Evolutionary conservation across 805 yeast genomes (phyloP).

Genomic region (Cephaloascus fragrans): DNA sequence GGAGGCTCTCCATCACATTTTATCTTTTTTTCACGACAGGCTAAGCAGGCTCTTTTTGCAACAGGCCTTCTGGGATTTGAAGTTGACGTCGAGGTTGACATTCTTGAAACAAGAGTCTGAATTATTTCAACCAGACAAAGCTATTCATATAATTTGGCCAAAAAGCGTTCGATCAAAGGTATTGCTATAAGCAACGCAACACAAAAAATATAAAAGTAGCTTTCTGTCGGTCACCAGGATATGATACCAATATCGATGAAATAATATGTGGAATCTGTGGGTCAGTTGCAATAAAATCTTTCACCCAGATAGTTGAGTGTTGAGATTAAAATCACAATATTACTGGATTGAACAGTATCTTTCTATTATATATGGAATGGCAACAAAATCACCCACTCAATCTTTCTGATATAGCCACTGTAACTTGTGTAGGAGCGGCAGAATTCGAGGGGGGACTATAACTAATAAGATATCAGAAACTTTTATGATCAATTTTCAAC

Average conservation of each 20-base stretch:
- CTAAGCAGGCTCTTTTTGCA: slow-evolving; percentile 51
- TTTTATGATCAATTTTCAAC: neutral
- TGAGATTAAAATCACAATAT: neutral
- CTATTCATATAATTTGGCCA: neutral
- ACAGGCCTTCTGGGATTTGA: slow-evolving; percentile 28
- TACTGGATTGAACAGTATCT: neutral
- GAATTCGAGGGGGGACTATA: too few relatives aligned
- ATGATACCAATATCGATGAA: too few relatives aligned
- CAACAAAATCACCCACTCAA: neutral
- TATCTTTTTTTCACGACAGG: slow-evolving; percentile 56
- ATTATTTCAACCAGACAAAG: neutral
- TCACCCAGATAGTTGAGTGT: too few relatives aligned
- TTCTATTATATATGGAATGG: neutral
- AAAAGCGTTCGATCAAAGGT: neutral
- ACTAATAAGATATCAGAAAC: neutral
- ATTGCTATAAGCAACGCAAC: too few relatives aligned
- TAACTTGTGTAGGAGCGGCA: too few relatives aligned
- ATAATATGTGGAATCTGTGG: too few relatives aligned
- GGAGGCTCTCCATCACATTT: slow-evolving; percentile 55
- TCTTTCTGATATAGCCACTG: too few relatives aligned
- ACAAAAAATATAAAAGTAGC: too few relatives aligned
- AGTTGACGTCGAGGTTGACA: neutral
- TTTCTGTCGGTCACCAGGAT: too few relatives aligned
- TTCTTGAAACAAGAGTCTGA: neutral
- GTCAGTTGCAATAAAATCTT: too few relatives aligned